These are phyloP conservation scores for Rhizodiscina lignyota DNA, from an alignment of 495 filamentous ascomycete species.

Conservation along the genomic window DNA sequence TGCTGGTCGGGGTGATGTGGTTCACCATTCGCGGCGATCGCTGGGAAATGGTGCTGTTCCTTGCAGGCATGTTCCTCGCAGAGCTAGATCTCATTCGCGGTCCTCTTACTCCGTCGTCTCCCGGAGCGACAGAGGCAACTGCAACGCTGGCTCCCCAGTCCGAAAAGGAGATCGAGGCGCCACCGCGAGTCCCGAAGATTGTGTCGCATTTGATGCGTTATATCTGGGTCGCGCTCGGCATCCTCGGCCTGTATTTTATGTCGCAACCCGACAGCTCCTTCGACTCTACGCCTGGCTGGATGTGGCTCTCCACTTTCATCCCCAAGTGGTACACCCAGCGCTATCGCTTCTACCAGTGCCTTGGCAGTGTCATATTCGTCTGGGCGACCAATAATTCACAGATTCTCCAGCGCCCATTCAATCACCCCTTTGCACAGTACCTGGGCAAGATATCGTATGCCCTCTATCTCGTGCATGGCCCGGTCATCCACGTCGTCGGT, in stretches of 20 bases:
- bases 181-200: background rate
- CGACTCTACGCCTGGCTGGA: constrained; percentile 7
- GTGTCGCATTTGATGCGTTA: background rate
- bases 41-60: constrained; percentile 30
- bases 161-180: constrained; percentile 2
- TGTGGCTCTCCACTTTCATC: constrained; percentile 2
- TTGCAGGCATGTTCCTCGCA: constrained; percentile 27
- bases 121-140: background rate
- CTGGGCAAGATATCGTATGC: constrained; percentile 33
- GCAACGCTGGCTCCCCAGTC: constrained; percentile 2
- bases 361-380: constrained; percentile 6
- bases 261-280: constrained; percentile 6
- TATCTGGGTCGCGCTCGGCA: constrained; percentile 1
- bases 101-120: constrained; percentile 4
- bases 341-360: constrained; percentile 1
- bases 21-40: constrained; percentile 19
- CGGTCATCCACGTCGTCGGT: constrained; percentile 28
- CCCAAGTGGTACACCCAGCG: constrained; percentile 1
- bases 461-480: constrained; percentile 36
- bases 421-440: constrained; percentile 20
- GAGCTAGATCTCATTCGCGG: constrained; percentile 23
- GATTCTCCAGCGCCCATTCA: constrained; percentile 6
- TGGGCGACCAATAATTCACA: constrained; percentile 2
- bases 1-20: constrained; percentile 15
- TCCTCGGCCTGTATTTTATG: constrained; percentile 8